Evolutionary conservation across 169 alveolate species (phyloP).

Genomic region (Plasmodium inui): DNA sequence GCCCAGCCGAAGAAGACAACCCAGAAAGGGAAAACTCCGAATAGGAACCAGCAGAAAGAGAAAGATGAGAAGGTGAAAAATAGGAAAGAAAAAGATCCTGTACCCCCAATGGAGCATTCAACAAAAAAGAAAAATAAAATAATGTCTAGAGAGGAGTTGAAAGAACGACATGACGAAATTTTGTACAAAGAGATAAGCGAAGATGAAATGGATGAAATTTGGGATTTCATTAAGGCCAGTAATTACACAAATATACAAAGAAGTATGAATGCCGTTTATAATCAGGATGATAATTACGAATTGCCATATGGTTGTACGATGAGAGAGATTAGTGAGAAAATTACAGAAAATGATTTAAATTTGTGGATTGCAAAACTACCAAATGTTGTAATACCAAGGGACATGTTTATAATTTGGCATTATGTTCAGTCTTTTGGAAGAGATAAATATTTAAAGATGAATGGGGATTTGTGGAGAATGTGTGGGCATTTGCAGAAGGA

Average conservation of each 20-base stretch:
- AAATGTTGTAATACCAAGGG: background rate
- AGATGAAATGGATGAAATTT: background rate
- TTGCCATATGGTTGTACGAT: background rate
- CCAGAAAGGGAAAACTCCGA: background rate
- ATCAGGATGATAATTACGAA: background rate
- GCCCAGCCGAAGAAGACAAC: background rate
- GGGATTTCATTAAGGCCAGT: background rate
- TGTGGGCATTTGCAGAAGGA: background rate
- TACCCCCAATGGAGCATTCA: no score
- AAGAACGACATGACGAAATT: background rate
- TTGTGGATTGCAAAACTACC: background rate
- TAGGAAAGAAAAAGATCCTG: no score
- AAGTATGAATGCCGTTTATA: background rate
- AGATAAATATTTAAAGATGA: background rate
- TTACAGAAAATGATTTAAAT: background rate
- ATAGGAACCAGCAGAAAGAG: background rate
- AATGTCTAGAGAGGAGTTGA: background rate
- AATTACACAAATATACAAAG: no score
- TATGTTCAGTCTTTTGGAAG: background rate
- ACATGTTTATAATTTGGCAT: background rate
- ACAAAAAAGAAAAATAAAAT: no score
- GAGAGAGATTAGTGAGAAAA: background rate
- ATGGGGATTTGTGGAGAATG: background rate
- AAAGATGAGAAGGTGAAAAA: no score
- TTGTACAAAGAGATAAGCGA: background rate